Evolutionary conservation across 1,284 basidiomycete species (phyloP).

Genomic region (Psilocybe mexicana): DNA sequence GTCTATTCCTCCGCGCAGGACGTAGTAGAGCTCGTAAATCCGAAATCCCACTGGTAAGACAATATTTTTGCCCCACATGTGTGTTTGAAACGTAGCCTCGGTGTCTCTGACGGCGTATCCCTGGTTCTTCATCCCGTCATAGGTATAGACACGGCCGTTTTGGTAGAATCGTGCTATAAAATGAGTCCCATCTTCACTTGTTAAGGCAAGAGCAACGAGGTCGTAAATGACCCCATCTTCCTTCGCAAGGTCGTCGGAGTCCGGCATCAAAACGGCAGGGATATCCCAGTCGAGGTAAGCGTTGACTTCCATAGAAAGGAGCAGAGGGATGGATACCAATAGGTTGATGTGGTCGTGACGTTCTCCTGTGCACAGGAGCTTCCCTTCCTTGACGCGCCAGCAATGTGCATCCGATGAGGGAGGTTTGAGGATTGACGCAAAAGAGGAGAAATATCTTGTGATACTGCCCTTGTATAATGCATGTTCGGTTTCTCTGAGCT

Average conservation of each 20-base stretch:
- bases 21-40: slow-evolving; percentile 13
- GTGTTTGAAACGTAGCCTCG: slow-evolving; percentile 3
- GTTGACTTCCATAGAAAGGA: slow-evolving; percentile 15
- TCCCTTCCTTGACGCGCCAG: slow-evolving; percentile 16
- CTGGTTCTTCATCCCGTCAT: slow-evolving; percentile 16
- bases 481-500: not conserved
- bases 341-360: slow-evolving; percentile 4
- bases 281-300: slow-evolving; percentile 10
- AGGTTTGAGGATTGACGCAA: not conserved
- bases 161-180: slow-evolving; percentile 19
- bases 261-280: slow-evolving; percentile 13
- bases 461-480: not conserved
- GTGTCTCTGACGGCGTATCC: slow-evolving; percentile 8
- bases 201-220: slow-evolving; percentile 16
- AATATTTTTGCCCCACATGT: slow-evolving; percentile 12
- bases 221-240: slow-evolving; percentile 17
- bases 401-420: not conserved
- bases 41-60: slow-evolving; percentile 10
- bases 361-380: slow-evolving; percentile 14
- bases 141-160: slow-evolving; percentile 15
- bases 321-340: slow-evolving; percentile 17
- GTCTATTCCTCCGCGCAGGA: slow-evolving; percentile 17
- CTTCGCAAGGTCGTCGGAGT: not conserved
- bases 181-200: slow-evolving; percentile 5
- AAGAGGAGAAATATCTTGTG: not conserved